Evolutionary conservation across 371 early-diverging fungal species (phyloP).

Genomic region (Saksenaea vasiformis): DNA sequence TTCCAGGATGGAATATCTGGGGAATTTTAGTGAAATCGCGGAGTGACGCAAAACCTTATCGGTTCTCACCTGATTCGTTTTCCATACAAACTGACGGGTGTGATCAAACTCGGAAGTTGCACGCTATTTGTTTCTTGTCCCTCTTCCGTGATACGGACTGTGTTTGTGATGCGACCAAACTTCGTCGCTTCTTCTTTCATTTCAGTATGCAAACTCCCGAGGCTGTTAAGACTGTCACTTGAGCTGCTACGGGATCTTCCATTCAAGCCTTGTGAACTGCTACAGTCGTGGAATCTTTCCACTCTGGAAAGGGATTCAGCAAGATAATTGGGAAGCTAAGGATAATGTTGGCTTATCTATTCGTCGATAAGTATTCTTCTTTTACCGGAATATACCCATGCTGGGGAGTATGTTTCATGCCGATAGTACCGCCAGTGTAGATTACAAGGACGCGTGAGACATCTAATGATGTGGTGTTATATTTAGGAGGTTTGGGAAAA

Average conservation of each 20-base stretch:
- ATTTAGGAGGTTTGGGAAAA: neutral
- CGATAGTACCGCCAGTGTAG: constrained; percentile 97
- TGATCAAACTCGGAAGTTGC: constrained; percentile 78
- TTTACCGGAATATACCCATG: constrained; percentile 81
- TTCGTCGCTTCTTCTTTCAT: neutral
- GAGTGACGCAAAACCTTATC: constrained; percentile 7
- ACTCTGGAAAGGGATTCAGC: constrained; percentile 74
- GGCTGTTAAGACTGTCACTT: constrained; percentile 27
- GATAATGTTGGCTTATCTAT: neutral
- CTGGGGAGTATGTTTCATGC: constrained; percentile 81
- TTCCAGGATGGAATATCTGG: constrained; percentile 86
- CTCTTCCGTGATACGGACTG: constrained; percentile 28
- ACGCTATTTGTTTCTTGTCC: constrained; percentile 17
- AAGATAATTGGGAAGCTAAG: constrained; percentile 68
- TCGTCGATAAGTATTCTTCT: constrained; percentile 4
- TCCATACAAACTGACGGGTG: constrained; percentile 89
- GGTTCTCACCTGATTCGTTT: constrained; percentile 78
- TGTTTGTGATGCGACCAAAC: constrained; percentile 36
- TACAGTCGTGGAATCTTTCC: constrained; percentile 88
- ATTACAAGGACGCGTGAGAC: constrained; percentile 84
- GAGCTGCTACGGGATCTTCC: constrained; percentile 29
- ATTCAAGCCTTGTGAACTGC: constrained; percentile 10
- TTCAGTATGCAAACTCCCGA: constrained; percentile 18
- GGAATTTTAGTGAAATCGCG: neutral
- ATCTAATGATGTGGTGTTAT: constrained; percentile 41